A percentile compares a stretch with the other conserved stretches of the same genome.
Evolutionary conservation across 164 flowering plant species (phyloP).

Genomic region (Litsea cubeba): DNA sequence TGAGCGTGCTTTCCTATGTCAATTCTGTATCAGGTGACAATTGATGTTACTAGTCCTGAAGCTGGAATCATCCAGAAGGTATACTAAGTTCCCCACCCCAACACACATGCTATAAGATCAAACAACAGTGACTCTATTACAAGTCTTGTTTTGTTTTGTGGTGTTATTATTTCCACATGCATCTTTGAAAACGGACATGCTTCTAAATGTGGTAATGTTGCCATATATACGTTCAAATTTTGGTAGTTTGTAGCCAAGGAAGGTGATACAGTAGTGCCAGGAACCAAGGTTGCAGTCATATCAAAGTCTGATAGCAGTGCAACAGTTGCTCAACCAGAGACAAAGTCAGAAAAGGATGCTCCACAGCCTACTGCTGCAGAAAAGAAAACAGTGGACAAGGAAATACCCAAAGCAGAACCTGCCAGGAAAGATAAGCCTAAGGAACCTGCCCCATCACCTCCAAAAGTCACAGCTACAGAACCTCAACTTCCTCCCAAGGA

Average conservation of each 20-base stretch:
- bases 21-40: constrained; percentile 60
- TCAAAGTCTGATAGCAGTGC: constrained; percentile 64
- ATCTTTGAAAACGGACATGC: neutral
- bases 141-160: neutral
- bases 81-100: neutral
- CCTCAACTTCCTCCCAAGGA: constrained; percentile 97
- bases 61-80: constrained; percentile 88
- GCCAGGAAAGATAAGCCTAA: constrained; percentile 51
- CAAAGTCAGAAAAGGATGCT: neutral
- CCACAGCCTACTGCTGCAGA: constrained; percentile 30
- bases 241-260: constrained; percentile 80
- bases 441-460: constrained; percentile 37
- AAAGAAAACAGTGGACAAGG: constrained; percentile 30
- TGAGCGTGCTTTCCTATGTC: constrained; percentile 2
- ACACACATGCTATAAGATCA: neutral
- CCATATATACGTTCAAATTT: neutral
- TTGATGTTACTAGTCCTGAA: constrained; percentile 94
- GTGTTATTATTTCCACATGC: neutral
- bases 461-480: constrained; percentile 58
- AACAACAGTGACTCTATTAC: neutral
- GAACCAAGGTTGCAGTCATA: constrained; percentile 81
- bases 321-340: constrained; percentile 49
- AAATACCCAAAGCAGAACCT: constrained; percentile 43
- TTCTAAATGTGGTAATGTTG: constrained; percentile 4
- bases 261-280: constrained; percentile 97